Evolutionary conservation across 2,329 filamentous ascomycete species (phyloP), one percentile per base, ranked within the genome.

Genomic region (Aspergillus puulaauensis): DNA sequence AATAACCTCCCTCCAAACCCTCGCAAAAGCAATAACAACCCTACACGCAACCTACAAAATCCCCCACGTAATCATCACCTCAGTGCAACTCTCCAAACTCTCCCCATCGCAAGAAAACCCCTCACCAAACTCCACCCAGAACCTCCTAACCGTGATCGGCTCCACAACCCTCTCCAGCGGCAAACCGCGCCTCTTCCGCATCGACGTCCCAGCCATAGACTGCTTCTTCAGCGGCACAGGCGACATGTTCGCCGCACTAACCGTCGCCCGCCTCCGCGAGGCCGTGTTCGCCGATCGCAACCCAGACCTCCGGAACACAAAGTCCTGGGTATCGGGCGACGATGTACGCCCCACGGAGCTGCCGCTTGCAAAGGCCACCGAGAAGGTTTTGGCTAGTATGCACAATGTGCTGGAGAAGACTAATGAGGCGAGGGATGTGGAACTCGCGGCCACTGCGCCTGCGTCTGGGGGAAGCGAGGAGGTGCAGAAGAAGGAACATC

Each of bases 171-270:
- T 69, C 51, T 87, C 83, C 1, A 77, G 82, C 54, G 84, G 86
- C 63, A 81, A 80, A 43, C 86, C 93, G 0, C 88, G 95, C n/a
- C 83, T 93, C 52, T 99, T 98, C 81, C 87, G 89, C 68, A 88
- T 98, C 68, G 86, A 90, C 56, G 91, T 97, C 56, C 92, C 93
- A 0, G 85, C 89, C 27, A 87, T 97, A 59, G 90, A 96, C 70
- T 90, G 92, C 76, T 96, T 95, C 81, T 99, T 98, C 77, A 92
- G 90, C 67, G 95, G 95, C 41, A 98, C 96, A 0, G 95, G 95
- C 47, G 95, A 99, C 78, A 97, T 99, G 93, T 98, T 99, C 71
- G 93, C 92, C 31, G 93, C 93, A 7, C 82, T 99, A 46, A 92
- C 91, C 70, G 86, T 96, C 1, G 90, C 90, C 41, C 87, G 93